Percentiles rank a stretch among this genome's conserved stretches.
phyloP scores from a whole-genome alignment of 371 early-diverging fungal species.

The Actinomortierella wolfii region DNA sequence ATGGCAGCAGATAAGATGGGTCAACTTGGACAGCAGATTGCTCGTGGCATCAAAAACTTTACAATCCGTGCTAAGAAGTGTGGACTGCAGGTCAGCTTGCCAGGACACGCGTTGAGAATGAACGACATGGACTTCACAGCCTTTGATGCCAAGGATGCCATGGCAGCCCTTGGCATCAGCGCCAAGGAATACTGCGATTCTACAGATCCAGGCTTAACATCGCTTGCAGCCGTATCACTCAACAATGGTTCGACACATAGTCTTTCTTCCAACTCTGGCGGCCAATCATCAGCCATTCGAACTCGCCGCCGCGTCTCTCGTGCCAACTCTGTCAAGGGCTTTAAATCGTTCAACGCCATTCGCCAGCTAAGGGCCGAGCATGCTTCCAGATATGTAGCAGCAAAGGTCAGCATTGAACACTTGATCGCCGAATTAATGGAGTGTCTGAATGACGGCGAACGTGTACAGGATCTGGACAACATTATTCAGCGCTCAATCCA shows the following conservation, averaged over 20 bases:
- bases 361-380: slow-evolving; percentile 34
- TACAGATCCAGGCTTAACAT: too few species aligned
- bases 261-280: too few species aligned
- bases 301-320: slow-evolving; percentile 23
- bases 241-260: too few species aligned
- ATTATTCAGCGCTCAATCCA: slow-evolving; percentile 21
- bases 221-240: too few species aligned
- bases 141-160: too few species aligned
- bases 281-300: too few species aligned
- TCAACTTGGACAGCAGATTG: slow-evolving; percentile 18
- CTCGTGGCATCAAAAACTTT: slow-evolving; percentile 29
- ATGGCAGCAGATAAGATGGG: slow-evolving; percentile 30
- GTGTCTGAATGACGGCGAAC: slow-evolving; percentile 5
- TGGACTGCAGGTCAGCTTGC: slow-evolving; percentile 23
- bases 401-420: slow-evolving; percentile 20
- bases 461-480: neutral
- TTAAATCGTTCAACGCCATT: slow-evolving; percentile 42
- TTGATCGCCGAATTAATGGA: slow-evolving; percentile 31
- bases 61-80: slow-evolving; percentile 24
- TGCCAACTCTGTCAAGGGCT: slow-evolving; percentile 37
- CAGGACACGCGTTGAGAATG: too few species aligned
- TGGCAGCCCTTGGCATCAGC: too few species aligned
- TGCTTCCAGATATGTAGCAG: slow-evolving; percentile 14
- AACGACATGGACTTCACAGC: too few species aligned
- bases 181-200: too few species aligned